Evolutionary conservation across 345 rosid genomes (phyloP).

Genomic region (Carallia brachiata): DNA sequence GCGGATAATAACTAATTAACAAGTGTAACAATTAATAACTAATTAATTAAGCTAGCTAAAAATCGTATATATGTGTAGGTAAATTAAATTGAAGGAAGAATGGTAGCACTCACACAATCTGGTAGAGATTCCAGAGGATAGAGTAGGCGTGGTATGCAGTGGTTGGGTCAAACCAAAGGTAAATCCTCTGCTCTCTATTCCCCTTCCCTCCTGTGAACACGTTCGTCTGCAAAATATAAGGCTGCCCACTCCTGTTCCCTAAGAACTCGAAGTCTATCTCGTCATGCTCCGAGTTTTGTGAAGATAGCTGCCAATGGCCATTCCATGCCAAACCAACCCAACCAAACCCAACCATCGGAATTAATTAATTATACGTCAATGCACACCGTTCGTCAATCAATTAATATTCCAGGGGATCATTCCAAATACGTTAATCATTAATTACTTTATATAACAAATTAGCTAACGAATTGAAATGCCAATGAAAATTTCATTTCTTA

Average conservation of each 20-base stretch:
- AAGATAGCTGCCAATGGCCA: constrained; percentile 53
- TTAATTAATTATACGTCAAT: neutral
- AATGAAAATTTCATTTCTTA: too few relatives aligned
- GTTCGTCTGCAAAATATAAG: constrained; percentile 75
- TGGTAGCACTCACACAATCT: constrained; percentile 54
- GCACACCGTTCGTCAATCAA: too few relatives aligned
- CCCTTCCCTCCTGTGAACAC: constrained; percentile 83
- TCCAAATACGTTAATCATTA: too few relatives aligned
- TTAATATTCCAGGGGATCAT: too few relatives aligned
- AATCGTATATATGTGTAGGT: neutral
- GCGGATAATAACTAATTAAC: too few relatives aligned
- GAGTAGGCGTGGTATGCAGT: constrained; percentile 54
- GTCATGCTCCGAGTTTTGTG: constrained; percentile 78
- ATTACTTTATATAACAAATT: too few relatives aligned
- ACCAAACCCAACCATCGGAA: neutral
- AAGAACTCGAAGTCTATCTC: constrained; percentile 93
- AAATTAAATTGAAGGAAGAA: neutral
- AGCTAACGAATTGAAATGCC: too few relatives aligned
- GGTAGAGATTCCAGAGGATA: constrained; percentile 71
- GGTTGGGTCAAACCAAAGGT: constrained; percentile 88
- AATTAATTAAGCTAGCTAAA: neutral
- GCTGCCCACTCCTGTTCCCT: constrained; percentile 82
- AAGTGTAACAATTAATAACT: neutral
- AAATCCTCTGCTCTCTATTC: constrained; percentile 73
- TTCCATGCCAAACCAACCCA: neutral